Percentiles rank a stretch among this genome's conserved stretches.
phyloP scores from a whole-genome alignment of 116 monocot species.

The Trichopus zeylanicus region DNA sequence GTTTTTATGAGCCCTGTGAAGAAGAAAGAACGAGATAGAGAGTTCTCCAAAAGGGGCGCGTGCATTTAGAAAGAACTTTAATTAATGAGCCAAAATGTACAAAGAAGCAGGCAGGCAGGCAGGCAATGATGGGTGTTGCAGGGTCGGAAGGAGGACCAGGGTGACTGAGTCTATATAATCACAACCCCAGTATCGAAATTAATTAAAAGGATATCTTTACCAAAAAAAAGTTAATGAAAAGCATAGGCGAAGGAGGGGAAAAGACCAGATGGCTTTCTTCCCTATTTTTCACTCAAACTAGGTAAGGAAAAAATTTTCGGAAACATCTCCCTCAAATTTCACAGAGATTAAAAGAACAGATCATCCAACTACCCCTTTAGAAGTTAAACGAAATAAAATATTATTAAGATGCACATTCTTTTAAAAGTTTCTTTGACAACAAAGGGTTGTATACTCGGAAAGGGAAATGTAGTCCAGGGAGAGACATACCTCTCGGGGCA shows the following conservation, averaged over 20 bases:
- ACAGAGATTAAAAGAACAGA: neutral
- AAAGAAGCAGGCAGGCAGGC: too few species aligned
- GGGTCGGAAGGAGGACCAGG: neutral
- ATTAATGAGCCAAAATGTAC: neutral
- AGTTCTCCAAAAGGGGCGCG: too few species aligned
- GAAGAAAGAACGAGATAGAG: too few species aligned
- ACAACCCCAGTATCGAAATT: neutral
- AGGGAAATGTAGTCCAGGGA: neutral
- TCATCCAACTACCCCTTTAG: neutral
- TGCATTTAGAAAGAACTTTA: neutral
- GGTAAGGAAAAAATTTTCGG: too few species aligned
- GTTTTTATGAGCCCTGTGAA: too few species aligned
- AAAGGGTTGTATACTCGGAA: too few species aligned
- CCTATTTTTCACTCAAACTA: too few species aligned
- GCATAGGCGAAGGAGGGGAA: neutral
- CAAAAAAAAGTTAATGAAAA: neutral
- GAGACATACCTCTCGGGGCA: conserved; percentile 29
- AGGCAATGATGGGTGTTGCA: conserved; percentile 10
- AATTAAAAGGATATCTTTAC: too few species aligned
- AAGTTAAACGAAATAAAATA: neutral
- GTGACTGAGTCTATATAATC: too few species aligned
- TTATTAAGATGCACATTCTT: neutral
- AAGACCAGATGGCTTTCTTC: neutral
- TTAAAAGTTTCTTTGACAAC: too few species aligned
- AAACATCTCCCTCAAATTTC: too few species aligned